Conservation (phyloP, 78 protist genomes). For the Capsaspora owczarzaki region DNA sequence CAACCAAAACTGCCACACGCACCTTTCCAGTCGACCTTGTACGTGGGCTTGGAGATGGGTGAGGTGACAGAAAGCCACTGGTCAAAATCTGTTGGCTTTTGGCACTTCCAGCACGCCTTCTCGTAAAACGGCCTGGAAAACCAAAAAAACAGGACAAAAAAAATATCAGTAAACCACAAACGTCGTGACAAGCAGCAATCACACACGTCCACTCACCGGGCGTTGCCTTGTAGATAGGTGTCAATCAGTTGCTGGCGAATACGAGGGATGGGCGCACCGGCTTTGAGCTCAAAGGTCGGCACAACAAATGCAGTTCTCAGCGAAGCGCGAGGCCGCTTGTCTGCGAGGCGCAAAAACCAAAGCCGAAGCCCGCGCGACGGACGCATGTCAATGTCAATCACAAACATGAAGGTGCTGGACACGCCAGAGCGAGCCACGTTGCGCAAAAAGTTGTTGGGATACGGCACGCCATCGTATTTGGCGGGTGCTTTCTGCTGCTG, state of each 20-base stretch:
- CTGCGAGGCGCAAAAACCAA: background rate
- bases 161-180: too few relatives aligned
- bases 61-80: background rate
- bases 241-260: background rate
- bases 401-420: background rate
- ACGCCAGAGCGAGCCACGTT: background rate
- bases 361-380: background rate
- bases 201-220: background rate
- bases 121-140: background rate
- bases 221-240: background rate
- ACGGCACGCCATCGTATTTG: background rate
- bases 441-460: background rate
- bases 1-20: too few relatives aligned
- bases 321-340: background rate
- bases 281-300: background rate
- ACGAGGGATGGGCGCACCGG: background rate
- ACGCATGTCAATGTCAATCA: background rate
- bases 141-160: background rate
- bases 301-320: background rate
- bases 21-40: background rate
- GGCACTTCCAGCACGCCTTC: conserved; percentile 1
- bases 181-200: too few relatives aligned
- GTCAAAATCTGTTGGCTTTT: background rate
- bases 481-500: background rate
- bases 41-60: background rate